A percentile compares a stretch with the other conserved stretches of the same genome.
Conservation (phyloP, 2,329 filamentous ascomycete species). For the Xylariales sp. region DNA sequence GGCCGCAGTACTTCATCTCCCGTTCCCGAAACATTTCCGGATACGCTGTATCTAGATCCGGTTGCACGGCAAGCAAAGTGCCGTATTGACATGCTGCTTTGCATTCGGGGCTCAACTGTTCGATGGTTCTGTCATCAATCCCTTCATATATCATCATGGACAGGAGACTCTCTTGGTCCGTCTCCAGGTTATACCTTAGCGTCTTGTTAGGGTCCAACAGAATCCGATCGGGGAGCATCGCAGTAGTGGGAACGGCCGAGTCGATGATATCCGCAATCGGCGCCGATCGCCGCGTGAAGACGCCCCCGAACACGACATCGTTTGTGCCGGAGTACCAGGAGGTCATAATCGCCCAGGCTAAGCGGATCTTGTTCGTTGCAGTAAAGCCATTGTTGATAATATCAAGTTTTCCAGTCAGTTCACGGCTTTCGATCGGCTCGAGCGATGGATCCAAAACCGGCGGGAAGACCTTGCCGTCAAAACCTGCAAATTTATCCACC, state of each 20-base stretch:
- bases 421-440: not conserved
- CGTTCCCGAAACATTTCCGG: not conserved
- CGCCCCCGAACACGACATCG: not conserved
- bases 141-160: not conserved
- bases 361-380: not conserved
- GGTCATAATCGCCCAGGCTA: not conserved
- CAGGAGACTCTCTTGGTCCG: not conserved
- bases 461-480: not conserved
- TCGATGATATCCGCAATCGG: not conserved
- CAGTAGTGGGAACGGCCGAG: constrained; percentile 1
- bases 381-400: constrained; percentile 1
- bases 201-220: not conserved
- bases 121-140: not conserved
- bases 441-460: not conserved
- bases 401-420: constrained; percentile 1
- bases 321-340: not conserved
- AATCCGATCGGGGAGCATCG: constrained; percentile 1
- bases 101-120: not conserved
- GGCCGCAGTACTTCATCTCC: constrained; percentile 1
- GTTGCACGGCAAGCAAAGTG: not conserved
- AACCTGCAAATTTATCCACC: constrained; percentile 1
- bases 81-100: constrained; percentile 1
- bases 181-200: not conserved
- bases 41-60: constrained; percentile 1
- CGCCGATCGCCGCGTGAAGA: constrained; percentile 1